Conservation (phyloP, 345 rosid genomes). For the Erysimum cheiranthoides region DNA sequence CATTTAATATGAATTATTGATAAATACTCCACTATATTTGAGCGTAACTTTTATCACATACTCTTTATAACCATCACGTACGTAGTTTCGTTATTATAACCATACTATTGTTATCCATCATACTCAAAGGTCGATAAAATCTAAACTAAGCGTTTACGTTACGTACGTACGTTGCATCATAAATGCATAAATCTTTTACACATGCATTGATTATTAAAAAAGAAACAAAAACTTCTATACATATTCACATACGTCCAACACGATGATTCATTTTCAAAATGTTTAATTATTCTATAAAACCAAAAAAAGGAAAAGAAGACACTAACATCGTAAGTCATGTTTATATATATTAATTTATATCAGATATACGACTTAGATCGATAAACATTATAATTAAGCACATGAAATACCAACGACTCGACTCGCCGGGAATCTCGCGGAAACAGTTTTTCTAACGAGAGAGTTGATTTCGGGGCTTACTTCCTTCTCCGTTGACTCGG, state of each 20-base stretch:
- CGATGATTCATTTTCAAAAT: conserved; percentile 21
- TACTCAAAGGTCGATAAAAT: conserved; percentile 12
- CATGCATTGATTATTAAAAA: too few relatives aligned
- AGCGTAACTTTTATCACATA: not conserved
- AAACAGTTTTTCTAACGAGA: conserved; percentile 60
- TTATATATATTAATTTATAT: not conserved
- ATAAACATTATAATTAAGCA: conserved; percentile 48
- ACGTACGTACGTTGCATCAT: conserved; percentile 25
- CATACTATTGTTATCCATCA: conserved; percentile 23
- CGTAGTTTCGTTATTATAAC: not conserved
- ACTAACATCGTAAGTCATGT: conserved; percentile 16
- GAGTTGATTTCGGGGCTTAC: conserved; percentile 64
- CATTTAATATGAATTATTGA: not conserved
- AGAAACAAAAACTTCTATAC: not conserved
- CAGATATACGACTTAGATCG: conserved; percentile 10
- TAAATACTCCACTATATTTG: not conserved
- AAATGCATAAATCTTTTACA: conserved; percentile 20
- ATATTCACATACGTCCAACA: conserved; percentile 27
- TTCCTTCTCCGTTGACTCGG: conserved; percentile 61
- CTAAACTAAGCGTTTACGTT: not conserved
- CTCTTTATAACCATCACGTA: too few relatives aligned
- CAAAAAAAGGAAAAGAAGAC: not conserved
- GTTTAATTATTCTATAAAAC: not conserved
- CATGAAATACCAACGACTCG: conserved; percentile 61
- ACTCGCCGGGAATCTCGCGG: conserved; percentile 70